Evolutionary conservation across 495 filamentous ascomycete genomes (phyloP), one percentile per base, ranked within the genome.

Genomic region (Neurospora africana): DNA sequence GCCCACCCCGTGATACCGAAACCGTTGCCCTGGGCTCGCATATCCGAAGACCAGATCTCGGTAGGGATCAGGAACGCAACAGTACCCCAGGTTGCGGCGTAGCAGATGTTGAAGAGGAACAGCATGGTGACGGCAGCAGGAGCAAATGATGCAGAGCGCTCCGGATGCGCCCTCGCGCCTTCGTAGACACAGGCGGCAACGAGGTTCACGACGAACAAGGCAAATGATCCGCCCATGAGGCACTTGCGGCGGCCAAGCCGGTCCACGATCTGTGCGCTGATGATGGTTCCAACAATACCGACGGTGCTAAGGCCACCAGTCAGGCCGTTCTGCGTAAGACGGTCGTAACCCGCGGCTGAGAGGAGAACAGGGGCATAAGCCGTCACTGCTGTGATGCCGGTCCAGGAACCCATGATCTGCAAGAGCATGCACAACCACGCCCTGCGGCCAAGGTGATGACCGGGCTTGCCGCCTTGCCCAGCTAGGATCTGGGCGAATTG

Each of bases 361-460:
- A 92, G 92, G 61, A 93, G 91, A 0, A 88, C 90, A 9, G 89
- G 88, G 61, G 73, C 84, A 79, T 86, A 92, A 43, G 92, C 86
- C 2, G 91, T 92, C 23, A 92, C 86, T 68, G 89, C 89, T 0
- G 89, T 89, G 77, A 92, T 91, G 27, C 91, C 90, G 74, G 90
- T 85, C 89, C 89, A 92, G 76, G 91, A 89, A 74, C 91, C 89
- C 80, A 92, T 86, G 61, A 92, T 91, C 79, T 92, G 88, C 11
- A 92, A 79, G 89, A 89, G 92, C 58, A 92, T 84, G 38, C 72
- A 73, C 37, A 73, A 69, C 72, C 72, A 73, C 67, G 72, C 72
- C 69, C 72, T 65, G 53, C 72, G 72, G 44, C 72, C 72, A 38
- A 73, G 38, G 35, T 73, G 72, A 39, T 37, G 23, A 53, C 72